phyloP scores from a whole-genome alignment of 352 stramenopile species.

The Pythium plurisporium region DNA sequence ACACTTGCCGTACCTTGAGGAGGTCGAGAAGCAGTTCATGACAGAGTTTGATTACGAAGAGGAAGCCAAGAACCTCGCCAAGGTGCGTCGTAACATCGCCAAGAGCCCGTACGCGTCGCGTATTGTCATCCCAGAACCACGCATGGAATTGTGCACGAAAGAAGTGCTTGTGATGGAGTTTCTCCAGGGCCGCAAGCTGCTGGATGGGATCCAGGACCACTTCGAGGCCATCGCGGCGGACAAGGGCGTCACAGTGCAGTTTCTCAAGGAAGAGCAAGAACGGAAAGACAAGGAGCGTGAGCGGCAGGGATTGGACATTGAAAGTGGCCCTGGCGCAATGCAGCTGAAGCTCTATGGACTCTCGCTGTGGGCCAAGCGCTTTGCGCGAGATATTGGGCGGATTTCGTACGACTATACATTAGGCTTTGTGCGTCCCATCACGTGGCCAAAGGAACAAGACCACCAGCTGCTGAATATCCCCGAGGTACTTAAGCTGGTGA shows the following conservation, averaged over 20 bases:
- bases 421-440: slow-evolving; percentile 61
- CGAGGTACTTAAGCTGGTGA: slow-evolving; percentile 78
- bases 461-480: slow-evolving; percentile 75
- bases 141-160: slow-evolving; percentile 90
- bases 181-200: slow-evolving; percentile 80
- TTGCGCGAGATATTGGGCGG: slow-evolving; percentile 33
- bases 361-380: slow-evolving; percentile 38
- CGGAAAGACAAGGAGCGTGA: slow-evolving; percentile 63
- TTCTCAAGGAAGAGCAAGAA: slow-evolving; percentile 76
- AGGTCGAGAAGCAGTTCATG: slow-evolving; percentile 97
- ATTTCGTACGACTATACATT: slow-evolving; percentile 82
- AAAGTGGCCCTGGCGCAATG: slow-evolving; percentile 56
- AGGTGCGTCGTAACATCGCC: slow-evolving; percentile 87
- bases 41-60: slow-evolving; percentile 96
- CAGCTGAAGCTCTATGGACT: slow-evolving; percentile 52
- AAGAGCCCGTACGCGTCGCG: slow-evolving; percentile 62
- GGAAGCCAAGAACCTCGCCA: slow-evolving; percentile 89
- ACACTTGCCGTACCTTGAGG: slow-evolving; percentile 90
- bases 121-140: slow-evolving; percentile 83
- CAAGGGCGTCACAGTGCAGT: slow-evolving; percentile 81
- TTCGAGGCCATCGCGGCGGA: slow-evolving; percentile 85
- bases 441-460: slow-evolving; percentile 37
- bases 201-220: slow-evolving; percentile 89
- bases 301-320: slow-evolving; percentile 60
- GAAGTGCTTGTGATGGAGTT: slow-evolving; percentile 96